These are phyloP conservation scores for Inga leiocalycina DNA, from an alignment of 306 rosid genomes.

Conservation along the genomic window DNA sequence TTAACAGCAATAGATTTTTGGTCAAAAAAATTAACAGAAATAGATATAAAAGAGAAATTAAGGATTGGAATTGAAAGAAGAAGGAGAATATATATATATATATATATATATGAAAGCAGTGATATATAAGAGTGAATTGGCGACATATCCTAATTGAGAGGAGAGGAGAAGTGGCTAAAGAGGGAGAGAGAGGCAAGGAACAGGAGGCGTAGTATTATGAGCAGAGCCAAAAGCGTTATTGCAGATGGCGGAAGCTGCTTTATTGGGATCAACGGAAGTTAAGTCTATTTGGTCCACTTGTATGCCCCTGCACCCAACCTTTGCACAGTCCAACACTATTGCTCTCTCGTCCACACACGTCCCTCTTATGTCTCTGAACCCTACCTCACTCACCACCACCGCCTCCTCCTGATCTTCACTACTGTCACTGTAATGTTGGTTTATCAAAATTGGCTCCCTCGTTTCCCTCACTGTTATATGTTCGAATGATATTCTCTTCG, in stretches of 20 bases:
- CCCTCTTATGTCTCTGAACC: slow-evolving; percentile 38
- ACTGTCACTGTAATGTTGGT: slow-evolving; percentile 36
- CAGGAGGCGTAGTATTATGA: slow-evolving; percentile 5
- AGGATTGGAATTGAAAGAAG: too few species aligned
- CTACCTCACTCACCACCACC: slow-evolving; percentile 33
- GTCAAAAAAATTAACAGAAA: too few species aligned
- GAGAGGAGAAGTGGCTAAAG: neutral
- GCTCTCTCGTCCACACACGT: slow-evolving; percentile 17
- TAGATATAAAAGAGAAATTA: too few species aligned
- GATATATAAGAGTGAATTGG: too few species aligned
- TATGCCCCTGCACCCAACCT: slow-evolving; percentile 32
- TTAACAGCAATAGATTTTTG: too few species aligned
- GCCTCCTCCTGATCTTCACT: neutral
- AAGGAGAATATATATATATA: too few species aligned
- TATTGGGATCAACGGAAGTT: slow-evolving; percentile 29
- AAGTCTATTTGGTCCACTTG: slow-evolving; percentile 16
- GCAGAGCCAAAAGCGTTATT: slow-evolving; percentile 25
- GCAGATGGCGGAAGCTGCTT: slow-evolving; percentile 29
- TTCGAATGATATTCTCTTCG: neutral
- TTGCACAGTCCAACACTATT: slow-evolving; percentile 37
- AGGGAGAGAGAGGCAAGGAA: slow-evolving; percentile 1
- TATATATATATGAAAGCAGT: too few species aligned
- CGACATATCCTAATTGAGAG: neutral
- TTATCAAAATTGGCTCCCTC: neutral
- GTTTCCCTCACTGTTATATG: slow-evolving; percentile 31